Conservation (phyloP, 257 asterid genomes). For the Agastache rugosa region DNA sequence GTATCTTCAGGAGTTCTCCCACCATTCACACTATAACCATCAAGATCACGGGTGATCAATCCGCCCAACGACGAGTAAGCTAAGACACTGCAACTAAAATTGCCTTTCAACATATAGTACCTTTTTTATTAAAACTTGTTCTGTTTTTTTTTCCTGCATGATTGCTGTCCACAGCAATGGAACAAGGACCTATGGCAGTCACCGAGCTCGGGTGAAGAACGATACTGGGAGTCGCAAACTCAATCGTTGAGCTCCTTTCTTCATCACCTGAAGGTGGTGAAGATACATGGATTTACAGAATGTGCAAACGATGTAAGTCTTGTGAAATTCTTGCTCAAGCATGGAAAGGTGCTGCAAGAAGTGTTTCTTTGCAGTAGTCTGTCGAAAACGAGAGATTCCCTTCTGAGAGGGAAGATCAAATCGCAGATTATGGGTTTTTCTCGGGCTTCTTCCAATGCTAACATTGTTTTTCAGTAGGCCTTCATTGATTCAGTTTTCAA, state of each 20-base stretch:
- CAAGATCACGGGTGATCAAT: slow-evolving; percentile 49
- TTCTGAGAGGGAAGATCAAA: slow-evolving; percentile 57
- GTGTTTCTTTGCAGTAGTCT: slow-evolving; percentile 50
- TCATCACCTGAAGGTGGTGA: slow-evolving; percentile 61
- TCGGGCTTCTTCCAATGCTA: slow-evolving; percentile 70
- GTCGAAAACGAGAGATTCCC: slow-evolving; percentile 57
- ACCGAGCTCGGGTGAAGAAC: slow-evolving; percentile 66
- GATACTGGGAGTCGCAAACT: slow-evolving; percentile 79
- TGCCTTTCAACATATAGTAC: not conserved
- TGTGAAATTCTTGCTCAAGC: slow-evolving; percentile 71
- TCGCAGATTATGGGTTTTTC: slow-evolving; percentile 79
- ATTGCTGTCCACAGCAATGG: slow-evolving; percentile 52
- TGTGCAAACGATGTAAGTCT: slow-evolving; percentile 64
- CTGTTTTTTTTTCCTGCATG: not conserved
- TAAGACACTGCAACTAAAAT: not conserved
- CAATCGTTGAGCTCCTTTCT: slow-evolving; percentile 61
- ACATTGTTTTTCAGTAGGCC: slow-evolving; percentile 57
- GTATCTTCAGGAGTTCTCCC: slow-evolving; percentile 62
- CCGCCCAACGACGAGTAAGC: slow-evolving; percentile 60
- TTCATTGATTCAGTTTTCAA: slow-evolving; percentile 13
- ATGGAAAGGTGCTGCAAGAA: slow-evolving; percentile 65
- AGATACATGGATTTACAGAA: slow-evolving; percentile 70
- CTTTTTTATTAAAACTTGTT: not conserved
- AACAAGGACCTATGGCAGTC: slow-evolving; percentile 65
- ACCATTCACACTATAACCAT: slow-evolving; percentile 55